These are phyloP conservation scores for Lactarius hatsudake DNA, from an alignment of 768 basidiomycete species.

Conservation along the genomic window DNA sequence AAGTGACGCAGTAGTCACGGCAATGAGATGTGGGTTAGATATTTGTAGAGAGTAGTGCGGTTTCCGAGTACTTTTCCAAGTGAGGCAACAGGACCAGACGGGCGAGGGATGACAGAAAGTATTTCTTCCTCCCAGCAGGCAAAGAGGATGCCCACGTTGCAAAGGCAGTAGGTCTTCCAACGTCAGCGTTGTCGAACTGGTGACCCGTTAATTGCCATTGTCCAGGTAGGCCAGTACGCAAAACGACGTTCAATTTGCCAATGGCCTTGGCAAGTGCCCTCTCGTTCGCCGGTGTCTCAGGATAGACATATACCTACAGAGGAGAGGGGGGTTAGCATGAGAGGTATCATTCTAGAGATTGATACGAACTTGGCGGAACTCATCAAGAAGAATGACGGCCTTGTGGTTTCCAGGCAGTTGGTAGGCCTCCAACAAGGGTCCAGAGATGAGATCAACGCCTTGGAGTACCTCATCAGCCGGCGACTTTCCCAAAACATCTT, in stretches of 20 bases:
- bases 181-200: conserved; percentile 43
- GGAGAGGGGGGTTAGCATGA: background rate
- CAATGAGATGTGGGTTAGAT: conserved; percentile 76
- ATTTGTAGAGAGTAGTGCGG: conserved; percentile 89
- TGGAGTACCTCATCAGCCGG: conserved; percentile 43
- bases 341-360: background rate
- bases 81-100: conserved; percentile 61
- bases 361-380: conserved; percentile 63
- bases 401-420: conserved; percentile 45
- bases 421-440: conserved; percentile 58
- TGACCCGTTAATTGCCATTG: conserved; percentile 56
- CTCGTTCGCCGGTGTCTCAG: conserved; percentile 49
- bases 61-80: conserved; percentile 84
- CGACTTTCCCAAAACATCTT: conserved; percentile 42
- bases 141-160: conserved; percentile 66
- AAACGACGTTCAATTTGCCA: conserved; percentile 52
- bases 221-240: conserved; percentile 45
- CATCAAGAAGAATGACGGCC: conserved; percentile 66
- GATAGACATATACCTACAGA: conserved; percentile 61
- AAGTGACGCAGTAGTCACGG: conserved; percentile 50
- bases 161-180: conserved; percentile 49
- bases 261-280: conserved; percentile 45
- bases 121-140: conserved; percentile 55
- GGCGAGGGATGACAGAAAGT: conserved; percentile 47
- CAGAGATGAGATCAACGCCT: conserved; percentile 59